Base-by-base conservation (phyloP, 2,329 filamentous ascomycete species). In the Ascochyta koolunga region DNA sequence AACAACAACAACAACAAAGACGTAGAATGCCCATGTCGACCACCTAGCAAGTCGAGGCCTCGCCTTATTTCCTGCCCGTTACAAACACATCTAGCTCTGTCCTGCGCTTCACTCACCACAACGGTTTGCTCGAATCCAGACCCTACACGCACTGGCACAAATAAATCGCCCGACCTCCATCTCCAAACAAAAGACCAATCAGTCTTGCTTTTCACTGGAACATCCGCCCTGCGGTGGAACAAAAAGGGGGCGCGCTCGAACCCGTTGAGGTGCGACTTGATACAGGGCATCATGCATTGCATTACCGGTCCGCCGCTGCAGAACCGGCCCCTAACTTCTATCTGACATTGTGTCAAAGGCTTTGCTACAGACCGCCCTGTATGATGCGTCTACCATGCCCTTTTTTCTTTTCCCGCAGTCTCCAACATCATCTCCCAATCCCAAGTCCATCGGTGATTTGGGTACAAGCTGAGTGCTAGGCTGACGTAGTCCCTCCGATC, bases 141-240 rank as follows among this genome's bases (percentile, higher is more conserved):
- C 33, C 35, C 22, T 25, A 38, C 40, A 21, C 33, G 18, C 33
- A 39, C 40, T 43, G 25, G 21, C 48, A 44, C 48, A 44, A 35
- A 53, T 47, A 47, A 42, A 53, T 41, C 42, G 42, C 33, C 4
- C 6, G 11, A 6, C 16, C 16, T 22, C n/a, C 4, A 38, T 21
- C 0, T 53, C 13, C 32, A 53, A 53, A 53, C 50, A 38, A 37
- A 19, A 15, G n/a, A 15, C 50, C 50, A 47, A 47, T 53, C 29
- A 21, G 24, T 24, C 6, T 22, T 4, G n/a, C 29, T 35, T 25
- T 19, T 35, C 36, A 11, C 27, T 19, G 38, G 18, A 47, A 42
- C 50, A 53, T 32, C 32, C 43, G 43, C 33, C 43, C 43, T 53
- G 51, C 21, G 27, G 51, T 54, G 51, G 22, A 50, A 54, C 44